phyloP scores from a whole-genome alignment of 257 asterid species.

The Solanum neorickii region DNA sequence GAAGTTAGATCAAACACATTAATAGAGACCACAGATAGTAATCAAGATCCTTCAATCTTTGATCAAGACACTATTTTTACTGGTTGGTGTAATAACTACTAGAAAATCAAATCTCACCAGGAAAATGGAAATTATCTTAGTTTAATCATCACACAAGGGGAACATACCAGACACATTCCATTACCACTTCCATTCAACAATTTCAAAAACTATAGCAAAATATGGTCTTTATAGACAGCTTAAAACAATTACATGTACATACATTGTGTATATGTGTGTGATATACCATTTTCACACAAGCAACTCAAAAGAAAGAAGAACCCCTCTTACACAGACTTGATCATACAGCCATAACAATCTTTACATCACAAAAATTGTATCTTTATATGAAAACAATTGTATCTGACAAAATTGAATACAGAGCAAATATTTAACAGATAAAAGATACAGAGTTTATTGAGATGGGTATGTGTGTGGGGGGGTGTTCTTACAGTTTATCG shows the following conservation, averaged over 20 bases:
- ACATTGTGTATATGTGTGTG: neutral
- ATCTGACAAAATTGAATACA: neutral
- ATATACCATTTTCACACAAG: neutral
- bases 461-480: neutral
- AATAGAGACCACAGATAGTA: neutral
- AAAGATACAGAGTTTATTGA: neutral
- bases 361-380: neutral
- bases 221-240: neutral
- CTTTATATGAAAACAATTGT: neutral
- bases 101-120: too few species aligned
- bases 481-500: slow-evolving; percentile 58
- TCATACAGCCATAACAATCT: neutral
- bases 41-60: neutral
- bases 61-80: neutral
- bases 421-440: neutral
- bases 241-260: neutral
- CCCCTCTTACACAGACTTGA: neutral
- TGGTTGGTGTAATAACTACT: neutral
- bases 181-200: neutral
- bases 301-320: neutral
- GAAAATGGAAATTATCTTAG: neutral
- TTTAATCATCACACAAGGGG: neutral
- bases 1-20: neutral
- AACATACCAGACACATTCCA: neutral
- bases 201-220: neutral